Conservation (phyloP, 257 asterid genomes). For the Pogostemon cablin region DNA sequence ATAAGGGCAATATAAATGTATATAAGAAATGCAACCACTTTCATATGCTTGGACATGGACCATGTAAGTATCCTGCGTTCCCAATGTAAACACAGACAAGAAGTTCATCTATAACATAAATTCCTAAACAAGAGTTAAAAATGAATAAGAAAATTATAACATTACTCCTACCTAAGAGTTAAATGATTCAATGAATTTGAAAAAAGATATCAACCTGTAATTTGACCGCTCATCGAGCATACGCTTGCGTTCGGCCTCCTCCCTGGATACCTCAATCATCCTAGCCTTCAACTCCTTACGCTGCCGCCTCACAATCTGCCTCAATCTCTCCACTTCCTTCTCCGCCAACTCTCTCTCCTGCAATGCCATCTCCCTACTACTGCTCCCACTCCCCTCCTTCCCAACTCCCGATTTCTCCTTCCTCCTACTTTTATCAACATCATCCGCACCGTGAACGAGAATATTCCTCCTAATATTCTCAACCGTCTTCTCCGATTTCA, state of each 20-base stretch:
- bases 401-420: slow-evolving; percentile 52
- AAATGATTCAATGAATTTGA: slow-evolving; percentile 1
- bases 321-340: slow-evolving; percentile 96
- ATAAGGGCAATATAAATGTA: slow-evolving; percentile 5
- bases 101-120: slow-evolving; percentile 4
- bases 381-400: slow-evolving; percentile 47
- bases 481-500: slow-evolving; percentile 95
- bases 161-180: slow-evolving; percentile 2
- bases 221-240: slow-evolving; percentile 89
- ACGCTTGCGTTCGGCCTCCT: slow-evolving; percentile 93
- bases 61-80: slow-evolving; percentile 9
- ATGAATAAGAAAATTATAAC: background rate
- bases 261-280: slow-evolving; percentile 95
- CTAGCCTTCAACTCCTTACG: slow-evolving; percentile 89
- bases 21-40: slow-evolving; percentile 2
- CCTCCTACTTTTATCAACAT: slow-evolving; percentile 56
- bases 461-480: slow-evolving; percentile 85
- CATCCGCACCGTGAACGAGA: slow-evolving; percentile 82
- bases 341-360: slow-evolving; percentile 95
- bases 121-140: slow-evolving; percentile 18
- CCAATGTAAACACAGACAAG: slow-evolving; percentile 6
- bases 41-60: background rate
- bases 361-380: slow-evolving; percentile 81
- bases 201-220: slow-evolving; percentile 61
- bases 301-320: slow-evolving; percentile 93